Evolutionary conservation across 371 early-diverging fungal species (phyloP), one percentile per base, ranked within the genome.

Genomic region (Lichtheimia hyalospora): DNA sequence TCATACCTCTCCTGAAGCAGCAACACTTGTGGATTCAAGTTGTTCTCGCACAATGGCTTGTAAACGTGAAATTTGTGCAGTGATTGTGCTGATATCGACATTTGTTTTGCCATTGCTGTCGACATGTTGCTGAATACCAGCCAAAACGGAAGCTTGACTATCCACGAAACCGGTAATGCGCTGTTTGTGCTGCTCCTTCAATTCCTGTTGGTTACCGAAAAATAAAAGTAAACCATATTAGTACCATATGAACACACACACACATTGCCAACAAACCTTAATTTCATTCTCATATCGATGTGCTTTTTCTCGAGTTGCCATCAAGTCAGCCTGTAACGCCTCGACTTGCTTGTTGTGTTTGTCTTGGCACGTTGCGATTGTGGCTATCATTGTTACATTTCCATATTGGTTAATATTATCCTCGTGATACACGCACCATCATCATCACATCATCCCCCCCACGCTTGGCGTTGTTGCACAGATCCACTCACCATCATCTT

Each of bases 101-200:
- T 55, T 43, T 25, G 56, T 21, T 20, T 42, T 40, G 42, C 40
- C 42, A 14, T 39, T 55, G 44, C 41, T 46, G 10, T 34, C 34
- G 34, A 34, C 34, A 41, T 40, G 56, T 44, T 55, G 27, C 44
- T 55, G 44, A 40, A 55, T 25, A 21, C 44, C 56, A 25, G 56
- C 56, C 24, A 55, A 44, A 25, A 44, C 56, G 16, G n/a, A n/a
- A 10, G 56, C 44, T 16, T 55, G 56, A 5, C 43, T 41, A 44
- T 55, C 44, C 25, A 7, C n/a, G 43, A 55, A 40, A 2, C 23
- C 42, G 25, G 44, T 15, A 44, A 44, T 44, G 44, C 56, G 56
- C 24, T 55, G 43, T 24, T 44, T 55, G 24, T 55, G 56, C 27
- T 55, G 23, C 25, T 44, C 44, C 16, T 44, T 16, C 2, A 27